phyloP scores from a whole-genome alignment of 106 monocot species.

The Allium cepa region DNA sequence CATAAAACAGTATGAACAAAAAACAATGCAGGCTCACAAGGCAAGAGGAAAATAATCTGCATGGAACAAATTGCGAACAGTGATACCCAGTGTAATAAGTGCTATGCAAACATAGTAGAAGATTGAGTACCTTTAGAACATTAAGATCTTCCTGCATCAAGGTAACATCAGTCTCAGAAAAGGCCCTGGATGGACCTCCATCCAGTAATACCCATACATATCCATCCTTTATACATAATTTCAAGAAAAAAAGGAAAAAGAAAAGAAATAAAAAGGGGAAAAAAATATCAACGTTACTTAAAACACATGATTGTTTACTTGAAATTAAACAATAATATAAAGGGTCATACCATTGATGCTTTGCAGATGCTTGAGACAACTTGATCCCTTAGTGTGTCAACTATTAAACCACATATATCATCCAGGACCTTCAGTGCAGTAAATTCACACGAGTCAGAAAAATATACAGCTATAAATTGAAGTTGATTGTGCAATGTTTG shows the following conservation, averaged over 20 bases:
- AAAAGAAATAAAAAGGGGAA: background rate
- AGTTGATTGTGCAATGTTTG: background rate
- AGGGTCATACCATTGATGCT: slow-evolving; percentile 52
- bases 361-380: slow-evolving; percentile 55
- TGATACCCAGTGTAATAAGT: too few species aligned
- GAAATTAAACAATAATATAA: background rate
- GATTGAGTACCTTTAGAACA: slow-evolving; percentile 50
- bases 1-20: too few species aligned
- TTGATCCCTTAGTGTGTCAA: slow-evolving; percentile 57
- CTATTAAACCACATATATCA: slow-evolving; percentile 49
- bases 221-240: slow-evolving; percentile 26
- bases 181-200: slow-evolving; percentile 74
- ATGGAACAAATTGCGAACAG: too few species aligned
- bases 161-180: slow-evolving; percentile 40
- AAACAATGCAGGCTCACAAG: too few species aligned
- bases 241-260: too few species aligned
- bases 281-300: slow-evolving; percentile 9
- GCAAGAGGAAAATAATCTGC: too few species aligned
- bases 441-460: background rate
- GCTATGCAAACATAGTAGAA: background rate
- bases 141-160: slow-evolving; percentile 72
- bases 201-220: slow-evolving; percentile 64
- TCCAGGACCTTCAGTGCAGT: slow-evolving; percentile 44
- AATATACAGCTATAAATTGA: background rate
- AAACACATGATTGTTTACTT: slow-evolving; percentile 1